Percentiles rank a stretch among this genome's conserved stretches.
These are phyloP conservation scores for Adansonia grandidieri DNA, from an alignment of 441 rosid genomes.

Conservation along the genomic window DNA sequence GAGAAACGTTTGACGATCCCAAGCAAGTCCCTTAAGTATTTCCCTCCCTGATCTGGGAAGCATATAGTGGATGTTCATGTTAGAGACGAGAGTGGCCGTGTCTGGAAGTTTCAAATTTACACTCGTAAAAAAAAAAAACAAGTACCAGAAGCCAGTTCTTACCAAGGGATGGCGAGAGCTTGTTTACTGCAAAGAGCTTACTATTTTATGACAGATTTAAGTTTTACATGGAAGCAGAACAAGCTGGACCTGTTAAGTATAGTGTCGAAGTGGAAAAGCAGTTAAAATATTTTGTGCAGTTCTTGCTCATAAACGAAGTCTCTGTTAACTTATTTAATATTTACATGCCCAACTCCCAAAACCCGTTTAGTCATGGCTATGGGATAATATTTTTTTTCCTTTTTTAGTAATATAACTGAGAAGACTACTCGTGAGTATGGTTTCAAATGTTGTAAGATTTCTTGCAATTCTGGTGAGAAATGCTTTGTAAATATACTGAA, in stretches of 20 bases:
- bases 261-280: background rate
- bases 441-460: background rate
- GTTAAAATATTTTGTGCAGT: background rate
- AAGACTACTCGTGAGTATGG: background rate
- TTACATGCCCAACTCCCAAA: background rate
- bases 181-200: constrained; percentile 4
- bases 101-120: constrained; percentile 10
- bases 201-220: background rate
- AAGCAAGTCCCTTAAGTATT: background rate
- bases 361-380: background rate
- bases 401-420: background rate
- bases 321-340: background rate
- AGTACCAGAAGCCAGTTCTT: constrained; percentile 21
- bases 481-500: constrained; percentile 5
- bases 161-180: constrained; percentile 8
- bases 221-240: background rate
- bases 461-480: background rate
- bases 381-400: background rate
- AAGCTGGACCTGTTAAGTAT: background rate
- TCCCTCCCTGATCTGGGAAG: background rate
- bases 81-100: constrained; percentile 8
- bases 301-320: background rate
- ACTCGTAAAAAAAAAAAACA: background rate
- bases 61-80: constrained; percentile 6
- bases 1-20: constrained; percentile 22